Evolutionary conservation across 2,329 filamentous ascomycete species (phyloP).

Genomic region (Cytospora chrysosperma): DNA sequence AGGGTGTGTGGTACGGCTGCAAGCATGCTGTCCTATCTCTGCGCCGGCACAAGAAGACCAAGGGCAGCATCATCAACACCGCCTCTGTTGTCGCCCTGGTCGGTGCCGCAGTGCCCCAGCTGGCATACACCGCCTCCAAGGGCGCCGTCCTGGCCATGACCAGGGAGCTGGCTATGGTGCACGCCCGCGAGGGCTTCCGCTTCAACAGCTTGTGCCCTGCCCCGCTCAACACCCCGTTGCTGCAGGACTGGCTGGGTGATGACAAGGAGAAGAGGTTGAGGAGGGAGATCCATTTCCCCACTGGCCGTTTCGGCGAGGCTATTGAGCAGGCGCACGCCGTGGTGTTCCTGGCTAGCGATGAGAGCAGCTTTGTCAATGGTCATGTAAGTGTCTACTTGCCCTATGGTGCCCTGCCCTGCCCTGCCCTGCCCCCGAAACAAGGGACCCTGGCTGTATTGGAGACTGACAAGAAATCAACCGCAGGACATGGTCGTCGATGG

Average conservation of each 20-base stretch:
- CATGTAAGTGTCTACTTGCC: slow-evolving; percentile 13
- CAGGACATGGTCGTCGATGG: slow-evolving; percentile 94
- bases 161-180: slow-evolving; percentile 85
- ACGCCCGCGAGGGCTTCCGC: slow-evolving; percentile 82
- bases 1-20: slow-evolving; percentile 95
- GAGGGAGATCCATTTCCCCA: slow-evolving; percentile 86
- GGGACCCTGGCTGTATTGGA: not conserved
- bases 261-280: slow-evolving; percentile 77
- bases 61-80: slow-evolving; percentile 86
- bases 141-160: slow-evolving; percentile 89
- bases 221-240: slow-evolving; percentile 84
- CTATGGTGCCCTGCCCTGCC: not conserved
- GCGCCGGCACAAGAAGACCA: slow-evolving; percentile 74
- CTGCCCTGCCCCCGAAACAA: not conserved
- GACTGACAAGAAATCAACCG: not conserved
- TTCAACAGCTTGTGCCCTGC: slow-evolving; percentile 92
- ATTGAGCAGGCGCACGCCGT: slow-evolving; percentile 90
- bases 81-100: slow-evolving; percentile 86
- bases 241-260: slow-evolving; percentile 92
- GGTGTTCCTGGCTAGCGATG: slow-evolving; percentile 81
- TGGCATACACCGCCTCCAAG: slow-evolving; percentile 93
- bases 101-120: slow-evolving; percentile 81
- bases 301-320: slow-evolving; percentile 87
- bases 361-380: slow-evolving; percentile 86
- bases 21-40: slow-evolving; percentile 87